Evolutionary conservation across 2,329 filamentous ascomycete species (phyloP).

Genomic region (Aspergillus novofumigatus): DNA sequence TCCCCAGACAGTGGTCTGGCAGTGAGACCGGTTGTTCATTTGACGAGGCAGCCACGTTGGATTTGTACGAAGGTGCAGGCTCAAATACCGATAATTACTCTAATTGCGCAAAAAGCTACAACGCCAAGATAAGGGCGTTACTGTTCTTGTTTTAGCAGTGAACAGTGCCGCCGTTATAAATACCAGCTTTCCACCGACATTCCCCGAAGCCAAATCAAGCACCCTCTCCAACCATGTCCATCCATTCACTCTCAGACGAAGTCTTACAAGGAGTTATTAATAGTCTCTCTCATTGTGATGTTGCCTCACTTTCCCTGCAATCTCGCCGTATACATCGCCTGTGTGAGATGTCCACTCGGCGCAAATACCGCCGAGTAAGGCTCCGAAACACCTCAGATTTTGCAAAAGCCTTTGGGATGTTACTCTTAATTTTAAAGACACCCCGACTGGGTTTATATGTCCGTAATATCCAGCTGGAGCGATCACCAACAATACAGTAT

Average conservation of each 20-base stretch:
- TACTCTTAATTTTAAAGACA: background rate
- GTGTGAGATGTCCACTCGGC: background rate
- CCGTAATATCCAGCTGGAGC: background rate
- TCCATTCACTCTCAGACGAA: background rate
- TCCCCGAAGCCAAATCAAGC: background rate
- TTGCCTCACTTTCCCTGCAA: background rate
- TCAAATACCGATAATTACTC: too few species aligned
- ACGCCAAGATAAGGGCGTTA: background rate
- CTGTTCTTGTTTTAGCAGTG: background rate
- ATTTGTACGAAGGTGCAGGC: too few species aligned
- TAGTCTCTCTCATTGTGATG: background rate
- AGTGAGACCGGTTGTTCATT: too few species aligned
- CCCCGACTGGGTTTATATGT: background rate
- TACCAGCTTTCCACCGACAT: background rate
- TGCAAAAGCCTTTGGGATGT: conserved; percentile 1
- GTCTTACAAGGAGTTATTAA: background rate
- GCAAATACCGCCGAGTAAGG: background rate
- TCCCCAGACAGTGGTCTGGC: too few species aligned
- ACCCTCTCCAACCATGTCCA: background rate
- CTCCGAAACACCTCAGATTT: conserved; percentile 4
- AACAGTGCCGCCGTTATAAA: background rate
- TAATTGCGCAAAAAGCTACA: too few species aligned
- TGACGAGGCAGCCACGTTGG: too few species aligned
- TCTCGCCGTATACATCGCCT: background rate
- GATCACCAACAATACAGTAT: background rate